phyloP scores from a whole-genome alignment of 2,329 filamentous ascomycete genomes.

The Aspergillus neotritici region DNA sequence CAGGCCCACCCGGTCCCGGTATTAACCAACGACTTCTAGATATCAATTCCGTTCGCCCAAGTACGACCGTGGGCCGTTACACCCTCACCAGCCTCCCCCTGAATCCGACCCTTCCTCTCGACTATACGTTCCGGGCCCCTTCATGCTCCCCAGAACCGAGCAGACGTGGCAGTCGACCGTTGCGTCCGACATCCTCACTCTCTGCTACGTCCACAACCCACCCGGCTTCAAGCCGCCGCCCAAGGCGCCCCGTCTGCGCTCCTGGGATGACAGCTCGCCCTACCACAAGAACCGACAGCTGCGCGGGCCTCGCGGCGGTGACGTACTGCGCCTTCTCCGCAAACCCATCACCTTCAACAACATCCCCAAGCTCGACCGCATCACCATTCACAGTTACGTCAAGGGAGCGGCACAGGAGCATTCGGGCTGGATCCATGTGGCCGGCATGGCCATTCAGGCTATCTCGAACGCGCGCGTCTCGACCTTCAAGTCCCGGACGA shows the following conservation, averaged over 20 bases:
- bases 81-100: slow-evolving; percentile 85
- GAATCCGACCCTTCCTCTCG: slow-evolving; percentile 82
- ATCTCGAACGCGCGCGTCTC: slow-evolving; percentile 72
- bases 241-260: slow-evolving; percentile 63
- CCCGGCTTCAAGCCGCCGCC: slow-evolving; percentile 62
- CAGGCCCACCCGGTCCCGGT: not conserved
- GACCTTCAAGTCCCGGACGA: slow-evolving; percentile 63
- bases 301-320: slow-evolving; percentile 74
- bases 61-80: slow-evolving; percentile 88
- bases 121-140: slow-evolving; percentile 84
- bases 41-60: slow-evolving; percentile 94
- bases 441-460: slow-evolving; percentile 75
- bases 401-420: slow-evolving; percentile 64
- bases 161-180: slow-evolving; percentile 87
- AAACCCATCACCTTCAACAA: slow-evolving; percentile 70
- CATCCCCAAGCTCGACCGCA: slow-evolving; percentile 71
- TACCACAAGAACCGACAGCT: slow-evolving; percentile 90
- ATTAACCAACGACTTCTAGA: slow-evolving; percentile 44
- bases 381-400: slow-evolving; percentile 73
- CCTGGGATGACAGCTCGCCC: slow-evolving; percentile 85
- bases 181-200: slow-evolving; percentile 77
- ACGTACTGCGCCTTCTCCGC: slow-evolving; percentile 47
- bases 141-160: slow-evolving; percentile 77
- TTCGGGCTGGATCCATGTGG: slow-evolving; percentile 71
- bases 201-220: slow-evolving; percentile 80